phyloP scores from a whole-genome alignment of 225 moss, liverwort and hornwort genomes.

The Neckera pumila region DNA sequence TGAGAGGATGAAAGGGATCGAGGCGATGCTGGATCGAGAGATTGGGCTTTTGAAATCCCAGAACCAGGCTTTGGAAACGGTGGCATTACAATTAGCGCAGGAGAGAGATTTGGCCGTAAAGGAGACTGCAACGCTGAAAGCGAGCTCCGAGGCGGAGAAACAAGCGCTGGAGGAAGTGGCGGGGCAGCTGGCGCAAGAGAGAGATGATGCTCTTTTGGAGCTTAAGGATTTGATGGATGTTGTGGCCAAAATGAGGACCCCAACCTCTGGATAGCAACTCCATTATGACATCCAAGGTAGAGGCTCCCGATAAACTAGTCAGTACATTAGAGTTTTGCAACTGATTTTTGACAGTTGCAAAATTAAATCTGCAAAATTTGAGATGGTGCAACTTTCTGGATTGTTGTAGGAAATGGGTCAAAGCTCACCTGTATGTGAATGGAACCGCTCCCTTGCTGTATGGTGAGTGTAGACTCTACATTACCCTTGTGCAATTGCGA shows the following conservation, averaged over 20 bases:
- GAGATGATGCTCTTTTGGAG: slow-evolving; percentile 56
- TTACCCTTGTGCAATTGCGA: slow-evolving; percentile 14
- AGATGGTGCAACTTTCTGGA: neutral
- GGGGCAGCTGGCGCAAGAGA: slow-evolving; percentile 49
- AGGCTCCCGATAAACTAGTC: neutral
- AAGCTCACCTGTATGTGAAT: neutral
- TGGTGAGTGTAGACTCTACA: neutral
- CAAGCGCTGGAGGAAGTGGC: slow-evolving; percentile 66
- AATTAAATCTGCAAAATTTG: neutral
- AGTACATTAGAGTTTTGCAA: neutral
- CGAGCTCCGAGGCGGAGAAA: slow-evolving; percentile 28
- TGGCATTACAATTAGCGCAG: slow-evolving; percentile 71
- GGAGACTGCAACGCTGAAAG: slow-evolving; percentile 26
- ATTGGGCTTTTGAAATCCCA: slow-evolving; percentile 57
- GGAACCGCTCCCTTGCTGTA: neutral
- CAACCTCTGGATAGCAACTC: slow-evolving; percentile 21
- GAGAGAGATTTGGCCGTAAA: slow-evolving; percentile 56
- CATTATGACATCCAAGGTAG: neutral
- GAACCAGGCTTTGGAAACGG: slow-evolving; percentile 80
- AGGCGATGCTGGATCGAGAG: slow-evolving; percentile 67
- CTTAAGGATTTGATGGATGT: slow-evolving; percentile 46
- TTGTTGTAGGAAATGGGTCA: neutral
- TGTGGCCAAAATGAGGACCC: neutral
- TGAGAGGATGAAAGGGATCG: slow-evolving; percentile 55
- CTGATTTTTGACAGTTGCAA: neutral